Percentiles rank a stretch among this genome's conserved stretches.
phyloP scores from a whole-genome alignment of 352 stramenopile genomes.

The Pythium guiyangense region DNA sequence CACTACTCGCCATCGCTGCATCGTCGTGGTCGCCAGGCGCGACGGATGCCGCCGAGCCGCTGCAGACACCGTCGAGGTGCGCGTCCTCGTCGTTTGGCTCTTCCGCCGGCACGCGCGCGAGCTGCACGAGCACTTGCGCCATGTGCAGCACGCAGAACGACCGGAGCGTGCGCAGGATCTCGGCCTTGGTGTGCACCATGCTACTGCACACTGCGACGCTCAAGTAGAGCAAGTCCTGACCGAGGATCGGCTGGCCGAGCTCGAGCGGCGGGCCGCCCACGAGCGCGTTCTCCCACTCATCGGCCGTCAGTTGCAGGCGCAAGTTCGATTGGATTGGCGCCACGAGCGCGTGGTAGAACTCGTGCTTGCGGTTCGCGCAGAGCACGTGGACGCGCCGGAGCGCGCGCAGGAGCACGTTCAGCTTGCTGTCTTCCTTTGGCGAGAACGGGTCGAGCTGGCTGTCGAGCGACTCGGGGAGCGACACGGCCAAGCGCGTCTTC shows the following conservation, averaged over 20 bases:
- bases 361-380: conserved; percentile 42
- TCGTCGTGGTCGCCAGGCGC: conserved; percentile 1
- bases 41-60: conserved; percentile 4
- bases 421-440: conserved; percentile 73
- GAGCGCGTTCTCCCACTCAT: conserved; percentile 51
- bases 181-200: conserved; percentile 69
- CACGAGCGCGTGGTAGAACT: conserved; percentile 51
- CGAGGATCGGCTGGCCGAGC: conserved; percentile 54
- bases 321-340: conserved; percentile 42
- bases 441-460: conserved; percentile 62
- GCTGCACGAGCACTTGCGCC: conserved; percentile 70
- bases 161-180: conserved; percentile 76
- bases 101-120: conserved; percentile 47
- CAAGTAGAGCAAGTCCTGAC: conserved; percentile 74
- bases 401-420: conserved; percentile 64
- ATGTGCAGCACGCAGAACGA: conserved; percentile 77
- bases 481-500: conserved; percentile 59
- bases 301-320: conserved; percentile 30
- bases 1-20: conserved; percentile 6
- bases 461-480: conserved; percentile 61
- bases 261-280: conserved; percentile 41
- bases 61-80: conserved; percentile 10
- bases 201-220: conserved; percentile 73
- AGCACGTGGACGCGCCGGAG: conserved; percentile 52
- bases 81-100: conserved; percentile 42